Base-by-base conservation (phyloP, 768 basidiomycete genomes). In the Gyrodon lividus region DNA sequence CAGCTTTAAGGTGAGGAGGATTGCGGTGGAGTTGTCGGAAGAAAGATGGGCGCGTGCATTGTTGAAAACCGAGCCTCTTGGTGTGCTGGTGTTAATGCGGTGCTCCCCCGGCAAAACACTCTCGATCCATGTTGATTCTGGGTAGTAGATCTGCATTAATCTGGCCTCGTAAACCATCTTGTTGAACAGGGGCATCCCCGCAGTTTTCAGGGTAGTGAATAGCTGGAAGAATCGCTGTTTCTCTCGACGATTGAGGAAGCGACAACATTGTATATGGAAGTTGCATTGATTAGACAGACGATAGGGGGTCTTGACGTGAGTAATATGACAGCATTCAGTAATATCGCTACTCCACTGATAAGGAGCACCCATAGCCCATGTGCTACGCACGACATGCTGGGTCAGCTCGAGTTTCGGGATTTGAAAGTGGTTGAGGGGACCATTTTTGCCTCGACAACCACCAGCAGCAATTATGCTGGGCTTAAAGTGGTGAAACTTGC, bases 301-400 rank as follows among this genome's bases (percentile, higher is more conserved):
- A 17, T 59, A 58, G 6, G 51, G 51, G 0, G 0, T 38, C 28
- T 59, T 59, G 2, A 34, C 44, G 17, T 47, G 48, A 0, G 39
- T 59, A 2, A 57, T 54, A 9, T 59, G 56, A 24, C 51, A 58
- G 1, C 17, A 13, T 14, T 59, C 33, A 0, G 58, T 58, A 10
- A 59, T 48, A 6, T 59, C 26, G 12, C 56, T 58, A 4, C 20
- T 58, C 47, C 51, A 58, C 3, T 58, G 51, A 20, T 51, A 48
- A 3, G 68, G 46, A 5, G 57, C 61, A 0, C 74, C 75, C 44
- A 64, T 66, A 1, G 26, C 33, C 3, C 44, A 39, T 16, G 70
- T 70, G 46, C 61, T 71, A 0, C 46, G 17, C 3, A 52, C 38
- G 20, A 48, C 59, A 9, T 46, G 17, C 6, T 61, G 59, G 0